Conservation (phyloP, 2,329 filamentous ascomycete species). For the Fusarium caatingaense region DNA sequence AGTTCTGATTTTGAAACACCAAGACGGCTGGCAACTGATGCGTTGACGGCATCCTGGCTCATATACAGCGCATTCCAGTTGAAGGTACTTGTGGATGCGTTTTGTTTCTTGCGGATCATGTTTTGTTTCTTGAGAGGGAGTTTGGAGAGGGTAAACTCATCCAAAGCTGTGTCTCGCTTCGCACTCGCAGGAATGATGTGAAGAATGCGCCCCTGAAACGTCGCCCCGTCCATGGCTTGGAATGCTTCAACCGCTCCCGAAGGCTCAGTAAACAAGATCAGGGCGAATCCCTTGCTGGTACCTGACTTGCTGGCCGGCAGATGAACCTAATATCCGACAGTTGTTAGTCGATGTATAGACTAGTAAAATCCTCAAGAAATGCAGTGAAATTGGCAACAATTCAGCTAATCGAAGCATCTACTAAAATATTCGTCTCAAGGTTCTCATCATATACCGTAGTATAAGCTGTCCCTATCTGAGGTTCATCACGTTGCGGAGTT, state of each 20-base stretch:
- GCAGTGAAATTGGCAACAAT: constrained; percentile 46
- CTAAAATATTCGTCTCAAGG: constrained; percentile 96
- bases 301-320: constrained; percentile 80
- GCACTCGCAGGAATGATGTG: constrained; percentile 88
- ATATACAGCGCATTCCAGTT: constrained; percentile 99
- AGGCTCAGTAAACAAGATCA: constrained; percentile 80
- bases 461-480: constrained; percentile 99
- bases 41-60: constrained; percentile 94
- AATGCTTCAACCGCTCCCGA: constrained; percentile 83
- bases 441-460: constrained; percentile 90
- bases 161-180: constrained; percentile 83
- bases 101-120: constrained; percentile 84
- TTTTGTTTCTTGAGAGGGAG: constrained; percentile 95
- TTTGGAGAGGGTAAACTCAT: constrained; percentile 91
- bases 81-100: constrained; percentile 82
- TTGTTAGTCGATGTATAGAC: constrained; percentile 45
- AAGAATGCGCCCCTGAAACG: constrained; percentile 91
- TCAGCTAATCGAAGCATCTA: constrained; percentile 98
- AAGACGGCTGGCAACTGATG: constrained; percentile 85
- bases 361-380: constrained; percentile 37
- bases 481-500: constrained; percentile 81
- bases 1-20: constrained; percentile 92
- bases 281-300: constrained; percentile 88
- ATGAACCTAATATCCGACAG: constrained; percentile 74
- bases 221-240: constrained; percentile 80